Base-by-base conservation (phyloP, 345 rosid species). In the Punica granatum region DNA sequence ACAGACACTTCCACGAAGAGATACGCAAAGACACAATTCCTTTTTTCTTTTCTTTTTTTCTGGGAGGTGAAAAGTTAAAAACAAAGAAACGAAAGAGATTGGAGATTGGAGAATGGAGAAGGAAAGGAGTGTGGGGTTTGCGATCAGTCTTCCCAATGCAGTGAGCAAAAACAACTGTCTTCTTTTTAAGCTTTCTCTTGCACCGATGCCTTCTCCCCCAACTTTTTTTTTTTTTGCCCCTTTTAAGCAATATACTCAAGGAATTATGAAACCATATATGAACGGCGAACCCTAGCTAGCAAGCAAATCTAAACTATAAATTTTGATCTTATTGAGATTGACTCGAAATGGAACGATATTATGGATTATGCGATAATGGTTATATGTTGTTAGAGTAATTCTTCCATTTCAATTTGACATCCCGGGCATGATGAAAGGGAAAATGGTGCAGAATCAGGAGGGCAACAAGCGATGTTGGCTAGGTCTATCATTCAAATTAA, bases 181-280 rank as follows among this genome's bases (percentile, higher is more conserved):
- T 36, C 66, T 63, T 63, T 63, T 35, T 39, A 35, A 34, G 46
- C 66, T 63, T 63, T 63, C 66, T 63, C 66, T 37, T 28, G 48
- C 66, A 63, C 19, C 66, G 48, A 63, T 63, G 49, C 25, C 66
- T n/a, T 32, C 65, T 21, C 31, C 44, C 60, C 2, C 11, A 37
- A 37, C 5, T 4, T 37, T 37, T 4, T 37, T 4, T 37, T 37
- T 37, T n/a, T n/a, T n/a, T n/a, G n/a, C n/a, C n/a, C n/a, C n/a
- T n/a, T n/a, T n/a, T n/a, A n/a, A n/a, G n/a, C n/a, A n/a, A n/a
- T n/a, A n/a, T n/a, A n/a, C n/a, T n/a, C n/a, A n/a, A n/a, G n/a
- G n/a, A n/a, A n/a, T n/a, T n/a, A n/a, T n/a, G n/a, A n/a, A n/a
- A n/a, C n/a, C n/a, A n/a, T n/a, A n/a, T n/a, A n/a, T n/a, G n/a